Percentiles rank a stretch among this genome's conserved stretches.
phyloP scores from a whole-genome alignment of 2,329 filamentous ascomycete genomes.

The Colletotrichum ledebouriae region DNA sequence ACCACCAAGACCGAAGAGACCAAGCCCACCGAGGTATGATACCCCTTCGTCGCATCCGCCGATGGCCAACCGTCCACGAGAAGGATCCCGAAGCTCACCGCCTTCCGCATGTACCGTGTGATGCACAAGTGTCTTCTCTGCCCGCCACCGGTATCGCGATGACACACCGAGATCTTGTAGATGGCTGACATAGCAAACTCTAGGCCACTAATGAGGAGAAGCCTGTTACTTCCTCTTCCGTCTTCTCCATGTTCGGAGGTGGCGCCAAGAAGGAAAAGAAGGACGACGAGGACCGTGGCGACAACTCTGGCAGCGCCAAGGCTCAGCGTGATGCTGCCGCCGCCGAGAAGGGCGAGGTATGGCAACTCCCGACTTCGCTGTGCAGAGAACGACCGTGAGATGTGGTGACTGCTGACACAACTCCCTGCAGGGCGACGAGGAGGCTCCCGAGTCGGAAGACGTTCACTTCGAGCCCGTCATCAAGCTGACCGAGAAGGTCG shows the following conservation, averaged over 20 bases:
- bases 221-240: conserved; percentile 71
- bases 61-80: conserved; percentile 10
- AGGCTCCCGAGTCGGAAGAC: conserved; percentile 88
- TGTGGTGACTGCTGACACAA: conserved; percentile 29
- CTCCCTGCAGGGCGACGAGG: conserved; percentile 71
- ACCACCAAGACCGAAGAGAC: conserved; percentile 68
- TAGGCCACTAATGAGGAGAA: conserved; percentile 49
- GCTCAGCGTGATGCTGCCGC: conserved; percentile 76
- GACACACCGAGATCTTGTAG: background rate
- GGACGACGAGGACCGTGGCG: conserved; percentile 84
- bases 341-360: conserved; percentile 69
- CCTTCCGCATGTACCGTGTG: background rate
- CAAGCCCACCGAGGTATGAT: conserved; percentile 49
- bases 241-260: conserved; percentile 99
- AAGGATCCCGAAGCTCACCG: background rate
- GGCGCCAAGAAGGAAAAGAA: conserved; percentile 98
- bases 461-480: conserved; percentile 98
- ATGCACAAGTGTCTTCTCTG: background rate
- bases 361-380: conserved; percentile 39
- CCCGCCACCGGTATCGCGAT: background rate
- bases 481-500: conserved; percentile 95
- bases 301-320: conserved; percentile 91
- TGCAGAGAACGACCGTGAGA: background rate
- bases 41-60: conserved; percentile 22
- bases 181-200: conserved; percentile 17